A percentile compares a stretch with the other conserved stretches of the same genome.
These are phyloP conservation scores for Fusarium sp. DNA, from an alignment of 2,329 filamentous ascomycete species.

Conservation along the genomic window DNA sequence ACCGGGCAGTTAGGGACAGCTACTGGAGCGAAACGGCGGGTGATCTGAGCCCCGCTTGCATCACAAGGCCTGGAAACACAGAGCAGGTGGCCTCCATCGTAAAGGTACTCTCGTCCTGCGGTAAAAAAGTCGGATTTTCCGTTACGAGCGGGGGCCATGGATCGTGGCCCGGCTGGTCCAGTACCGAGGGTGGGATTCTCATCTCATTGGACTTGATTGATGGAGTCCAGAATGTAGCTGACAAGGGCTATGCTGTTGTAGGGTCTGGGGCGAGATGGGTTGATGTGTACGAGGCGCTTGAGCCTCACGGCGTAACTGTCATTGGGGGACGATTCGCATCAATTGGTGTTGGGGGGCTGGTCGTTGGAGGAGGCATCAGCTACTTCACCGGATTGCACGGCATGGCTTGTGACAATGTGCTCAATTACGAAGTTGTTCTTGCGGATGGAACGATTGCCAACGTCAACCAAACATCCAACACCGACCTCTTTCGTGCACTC, in stretches of 20 bases:
- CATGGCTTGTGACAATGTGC: neutral
- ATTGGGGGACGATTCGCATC: neutral
- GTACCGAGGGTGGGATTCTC: neutral
- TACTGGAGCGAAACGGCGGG: neutral
- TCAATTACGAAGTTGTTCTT: neutral
- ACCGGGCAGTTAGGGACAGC: rapidly evolving
- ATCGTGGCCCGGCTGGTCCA: neutral
- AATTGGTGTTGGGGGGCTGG: neutral
- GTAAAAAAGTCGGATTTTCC: neutral
- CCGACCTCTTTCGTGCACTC: neutral
- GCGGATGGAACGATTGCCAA: neutral
- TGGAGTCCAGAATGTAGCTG: neutral
- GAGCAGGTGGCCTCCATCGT: neutral
- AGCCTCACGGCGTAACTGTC: neutral
- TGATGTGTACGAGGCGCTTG: neutral
- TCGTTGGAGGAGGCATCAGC: neutral
- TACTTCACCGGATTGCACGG: neutral
- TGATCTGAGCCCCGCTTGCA: neutral
- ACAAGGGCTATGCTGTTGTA: neutral
- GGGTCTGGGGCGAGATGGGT: neutral
- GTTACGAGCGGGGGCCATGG: neutral
- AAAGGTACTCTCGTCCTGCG: neutral
- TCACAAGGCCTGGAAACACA: rapidly evolving
- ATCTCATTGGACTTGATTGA: neutral
- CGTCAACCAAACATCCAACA: neutral